Percentiles rank a stretch among this genome's conserved stretches.
These are phyloP conservation scores for Hirsutella minnesotensis DNA, from an alignment of 2,329 filamentous ascomycete species.

Conservation along the genomic window DNA sequence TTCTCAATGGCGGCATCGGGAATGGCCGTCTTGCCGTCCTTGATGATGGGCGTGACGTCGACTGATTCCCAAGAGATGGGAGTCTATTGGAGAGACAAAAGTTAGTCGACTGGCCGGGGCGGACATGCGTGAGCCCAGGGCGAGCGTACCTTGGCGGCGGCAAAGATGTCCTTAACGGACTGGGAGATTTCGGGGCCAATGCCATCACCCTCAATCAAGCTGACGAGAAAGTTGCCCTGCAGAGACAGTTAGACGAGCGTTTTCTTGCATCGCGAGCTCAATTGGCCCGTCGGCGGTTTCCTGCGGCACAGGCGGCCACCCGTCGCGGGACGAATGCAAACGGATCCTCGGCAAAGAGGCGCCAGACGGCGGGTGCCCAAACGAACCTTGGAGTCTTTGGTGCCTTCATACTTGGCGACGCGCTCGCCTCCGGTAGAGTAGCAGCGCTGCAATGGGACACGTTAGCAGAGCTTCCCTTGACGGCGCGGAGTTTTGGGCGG, in stretches of 20 bases:
- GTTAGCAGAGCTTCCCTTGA: neutral
- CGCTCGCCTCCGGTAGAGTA: constrained; percentile 55
- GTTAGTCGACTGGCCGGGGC: neutral
- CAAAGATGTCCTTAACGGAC: constrained; percentile 98
- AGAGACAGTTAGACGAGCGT: constrained; percentile 2
- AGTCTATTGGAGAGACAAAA: constrained; percentile 36
- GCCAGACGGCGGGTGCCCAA: neutral
- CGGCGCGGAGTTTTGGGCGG: constrained; percentile 19
- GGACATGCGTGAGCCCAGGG: neutral
- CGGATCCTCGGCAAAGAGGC: neutral
- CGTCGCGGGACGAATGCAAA: too few species aligned
- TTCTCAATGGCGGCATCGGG: constrained; percentile 86
- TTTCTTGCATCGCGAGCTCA: neutral
- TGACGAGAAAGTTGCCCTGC: constrained; percentile 90
- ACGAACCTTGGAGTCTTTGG: constrained; percentile 78
- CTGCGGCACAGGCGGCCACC: too few species aligned
- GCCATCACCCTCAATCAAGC: constrained; percentile 96
- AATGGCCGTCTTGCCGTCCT: constrained; percentile 92
- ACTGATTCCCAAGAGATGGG: constrained; percentile 96
- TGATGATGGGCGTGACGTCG: constrained; percentile 86
- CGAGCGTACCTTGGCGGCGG: constrained; percentile 69
- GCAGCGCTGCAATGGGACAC: constrained; percentile 32
- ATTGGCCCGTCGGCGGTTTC: neutral
- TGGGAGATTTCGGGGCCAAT: constrained; percentile 97
- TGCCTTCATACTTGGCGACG: constrained; percentile 88